phyloP scores from a whole-genome alignment of 768 basidiomycete genomes.

The Pisolithus tinctorius region DNA sequence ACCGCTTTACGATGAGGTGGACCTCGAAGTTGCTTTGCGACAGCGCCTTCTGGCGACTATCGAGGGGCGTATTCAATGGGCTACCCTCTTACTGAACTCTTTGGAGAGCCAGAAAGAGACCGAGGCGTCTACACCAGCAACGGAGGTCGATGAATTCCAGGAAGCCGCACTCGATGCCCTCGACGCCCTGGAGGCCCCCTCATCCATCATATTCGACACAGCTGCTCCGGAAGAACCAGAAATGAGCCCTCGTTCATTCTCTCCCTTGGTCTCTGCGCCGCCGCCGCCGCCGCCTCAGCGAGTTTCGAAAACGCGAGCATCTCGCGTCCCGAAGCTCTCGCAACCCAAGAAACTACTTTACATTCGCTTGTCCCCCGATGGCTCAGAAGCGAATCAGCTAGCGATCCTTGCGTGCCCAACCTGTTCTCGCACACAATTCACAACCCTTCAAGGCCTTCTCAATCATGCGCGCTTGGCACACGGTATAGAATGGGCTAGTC shows the following conservation, averaged over 20 bases:
- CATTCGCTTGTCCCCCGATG: slow-evolving; percentile 27
- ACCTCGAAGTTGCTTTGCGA: slow-evolving; percentile 38
- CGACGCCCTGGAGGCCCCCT: slow-evolving; percentile 34
- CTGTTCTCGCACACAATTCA: slow-evolving; percentile 42
- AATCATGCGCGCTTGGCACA: slow-evolving; percentile 49
- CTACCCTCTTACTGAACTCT: slow-evolving; percentile 32
- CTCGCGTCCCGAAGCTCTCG: slow-evolving; percentile 21
- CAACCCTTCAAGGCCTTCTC: slow-evolving; percentile 44
- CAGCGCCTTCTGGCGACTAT: slow-evolving; percentile 35
- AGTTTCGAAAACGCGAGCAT: slow-evolving; percentile 20
- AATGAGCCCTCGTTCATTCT: slow-evolving; percentile 16
- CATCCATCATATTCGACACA: slow-evolving; percentile 30
- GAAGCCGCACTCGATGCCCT: slow-evolving; percentile 38
- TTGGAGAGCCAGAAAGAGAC: slow-evolving; percentile 16
- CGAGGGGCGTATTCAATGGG: slow-evolving; percentile 42
- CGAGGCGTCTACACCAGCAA: slow-evolving; percentile 6
- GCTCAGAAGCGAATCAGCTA: slow-evolving; percentile 22
- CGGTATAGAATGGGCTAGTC: slow-evolving; percentile 40
- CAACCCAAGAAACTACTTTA: slow-evolving; percentile 33
- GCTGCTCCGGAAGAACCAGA: slow-evolving; percentile 15
- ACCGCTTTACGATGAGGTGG: slow-evolving; percentile 31
- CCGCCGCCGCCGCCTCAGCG: slow-evolving; percentile 10
- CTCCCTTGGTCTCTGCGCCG: slow-evolving; percentile 10
- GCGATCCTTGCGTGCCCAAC: slow-evolving; percentile 35
- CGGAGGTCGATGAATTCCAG: slow-evolving; percentile 29